These are phyloP conservation scores for Umbelopsis sp. DNA, from an alignment of 371 early-diverging fungal genomes.

Conservation along the genomic window DNA sequence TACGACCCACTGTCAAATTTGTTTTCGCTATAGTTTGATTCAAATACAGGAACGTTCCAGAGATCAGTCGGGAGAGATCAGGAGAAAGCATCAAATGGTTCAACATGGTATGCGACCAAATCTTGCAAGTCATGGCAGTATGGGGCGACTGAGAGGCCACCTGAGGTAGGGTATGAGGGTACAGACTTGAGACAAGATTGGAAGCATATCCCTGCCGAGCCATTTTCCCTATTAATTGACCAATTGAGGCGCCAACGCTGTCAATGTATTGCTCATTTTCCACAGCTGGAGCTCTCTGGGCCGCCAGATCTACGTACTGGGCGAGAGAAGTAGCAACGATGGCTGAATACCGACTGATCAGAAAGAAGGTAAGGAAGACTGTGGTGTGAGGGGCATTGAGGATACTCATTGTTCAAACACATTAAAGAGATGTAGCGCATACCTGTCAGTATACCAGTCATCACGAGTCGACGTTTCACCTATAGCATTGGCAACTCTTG, in stretches of 20 bases:
- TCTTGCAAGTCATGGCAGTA: not conserved
- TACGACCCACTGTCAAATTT: not conserved
- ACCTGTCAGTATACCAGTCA: constrained; percentile 16
- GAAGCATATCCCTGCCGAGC: constrained; percentile 5
- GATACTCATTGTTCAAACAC: no score
- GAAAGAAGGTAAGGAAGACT: not conserved
- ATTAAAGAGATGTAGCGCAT: not conserved
- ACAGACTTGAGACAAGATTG: not conserved
- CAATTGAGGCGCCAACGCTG: not conserved
- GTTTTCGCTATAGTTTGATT: not conserved
- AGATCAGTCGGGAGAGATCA: not conserved
- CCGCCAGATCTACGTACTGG: not conserved
- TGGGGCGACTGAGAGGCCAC: not conserved
- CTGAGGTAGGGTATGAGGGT: not conserved
- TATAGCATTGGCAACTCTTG: constrained; percentile 14
- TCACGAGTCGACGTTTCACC: not conserved
- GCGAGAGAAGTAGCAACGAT: not conserved
- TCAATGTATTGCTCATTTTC: not conserved
- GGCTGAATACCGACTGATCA: constrained; percentile 8
- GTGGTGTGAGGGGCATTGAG: no score
- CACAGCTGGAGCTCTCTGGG: not conserved
- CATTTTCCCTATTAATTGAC: constrained; percentile 11
- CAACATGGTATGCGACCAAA: constrained; percentile 4
- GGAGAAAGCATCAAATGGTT: constrained; percentile 1
- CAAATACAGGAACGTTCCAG: not conserved